Evolutionary conservation across 768 basidiomycete species (phyloP).

Genomic region (Termitomyces sp.): DNA sequence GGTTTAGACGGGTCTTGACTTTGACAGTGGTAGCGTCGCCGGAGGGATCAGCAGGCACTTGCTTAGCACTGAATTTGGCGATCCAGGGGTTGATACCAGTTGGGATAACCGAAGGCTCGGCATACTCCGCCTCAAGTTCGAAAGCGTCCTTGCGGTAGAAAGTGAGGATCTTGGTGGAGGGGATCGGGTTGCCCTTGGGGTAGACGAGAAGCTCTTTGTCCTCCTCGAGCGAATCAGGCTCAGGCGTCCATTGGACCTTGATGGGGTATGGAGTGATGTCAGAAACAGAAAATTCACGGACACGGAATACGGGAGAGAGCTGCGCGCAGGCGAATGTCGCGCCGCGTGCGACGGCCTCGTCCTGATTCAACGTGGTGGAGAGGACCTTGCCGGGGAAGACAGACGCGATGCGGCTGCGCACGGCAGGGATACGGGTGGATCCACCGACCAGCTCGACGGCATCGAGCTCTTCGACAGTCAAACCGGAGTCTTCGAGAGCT

Average conservation of each 20-base stretch:
- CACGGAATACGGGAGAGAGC: conserved; percentile 96
- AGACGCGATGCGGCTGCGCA: conserved; percentile 80
- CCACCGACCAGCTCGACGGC: conserved; percentile 93
- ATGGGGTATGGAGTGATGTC: conserved; percentile 88
- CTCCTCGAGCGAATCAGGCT: conserved; percentile 73
- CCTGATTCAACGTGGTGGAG: conserved; percentile 92
- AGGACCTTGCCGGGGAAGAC: conserved; percentile 83
- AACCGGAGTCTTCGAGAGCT: conserved; percentile 76
- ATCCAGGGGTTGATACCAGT: conserved; percentile 84
- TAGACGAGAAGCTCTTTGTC: conserved; percentile 92
- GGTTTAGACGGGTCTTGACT: conserved; percentile 85
- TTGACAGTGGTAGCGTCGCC: conserved; percentile 82
- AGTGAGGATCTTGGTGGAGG: conserved; percentile 92
- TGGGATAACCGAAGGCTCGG: conserved; percentile 66
- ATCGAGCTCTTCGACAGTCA: conserved; percentile 83
- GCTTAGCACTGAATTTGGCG: conserved; percentile 75
- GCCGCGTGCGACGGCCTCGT: conserved; percentile 94
- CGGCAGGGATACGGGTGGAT: conserved; percentile 86
- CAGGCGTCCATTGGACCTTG: conserved; percentile 83
- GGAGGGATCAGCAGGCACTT: conserved; percentile 59
- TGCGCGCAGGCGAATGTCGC: conserved; percentile 97
- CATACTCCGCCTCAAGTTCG: conserved; percentile 83
- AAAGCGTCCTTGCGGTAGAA: conserved; percentile 90
- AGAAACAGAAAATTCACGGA: conserved; percentile 87
- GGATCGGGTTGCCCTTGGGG: conserved; percentile 78